Evolutionary conservation across 495 filamentous ascomycete genomes (phyloP), one percentile per base, ranked within the genome.

Genomic region (Beverwykella pulmonaria): DNA sequence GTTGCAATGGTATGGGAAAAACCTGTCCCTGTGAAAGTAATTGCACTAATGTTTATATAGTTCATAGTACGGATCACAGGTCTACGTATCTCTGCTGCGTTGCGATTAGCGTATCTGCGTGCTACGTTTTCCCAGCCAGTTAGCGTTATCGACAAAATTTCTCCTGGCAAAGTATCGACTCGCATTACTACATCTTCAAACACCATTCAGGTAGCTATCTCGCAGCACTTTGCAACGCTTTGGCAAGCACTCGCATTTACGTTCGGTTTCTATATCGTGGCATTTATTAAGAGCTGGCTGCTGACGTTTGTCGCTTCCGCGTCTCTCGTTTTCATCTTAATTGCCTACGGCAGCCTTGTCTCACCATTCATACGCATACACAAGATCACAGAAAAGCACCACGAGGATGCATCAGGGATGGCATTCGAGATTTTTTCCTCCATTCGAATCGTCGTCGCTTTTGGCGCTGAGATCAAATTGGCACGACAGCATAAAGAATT

Each of bases 1-100:
- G 17, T 59, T 2, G 2, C 56, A 3, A 26, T 57, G 53, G 53
- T 57, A 57, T 57, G n/a, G 6, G 82, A 97, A 17, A 69, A 80
- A 0, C 86, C 3, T 23, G 50, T 53, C 14, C 4, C 20, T 34
- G 53, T 12, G 26, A 57, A 4, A 41, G 32, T n/a, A 7, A 20
- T 47, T 46, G 50, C 9, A 7, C 5, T 53, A 20, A 53, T n/a
- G n/a, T 53, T 56, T 26, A 15, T 20, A 36, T 9, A 56, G 39
- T 23, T 61, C 26, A 26, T 3, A 4, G 22, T 61, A 10, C 58
- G 58, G 3, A n/a, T 15, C 46, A 50, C 26, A 7, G 44, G 58
- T 36, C 58, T 61, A 1, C 58, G 58, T 14, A 61, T 46, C 2
- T 61, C 58, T 32, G 58, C 58, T 15, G 29, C 39, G 9, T 5